Evolutionary conservation across 106 monocot species (phyloP), one percentile per base, ranked within the genome.

Genomic region (Posidonia australis): DNA sequence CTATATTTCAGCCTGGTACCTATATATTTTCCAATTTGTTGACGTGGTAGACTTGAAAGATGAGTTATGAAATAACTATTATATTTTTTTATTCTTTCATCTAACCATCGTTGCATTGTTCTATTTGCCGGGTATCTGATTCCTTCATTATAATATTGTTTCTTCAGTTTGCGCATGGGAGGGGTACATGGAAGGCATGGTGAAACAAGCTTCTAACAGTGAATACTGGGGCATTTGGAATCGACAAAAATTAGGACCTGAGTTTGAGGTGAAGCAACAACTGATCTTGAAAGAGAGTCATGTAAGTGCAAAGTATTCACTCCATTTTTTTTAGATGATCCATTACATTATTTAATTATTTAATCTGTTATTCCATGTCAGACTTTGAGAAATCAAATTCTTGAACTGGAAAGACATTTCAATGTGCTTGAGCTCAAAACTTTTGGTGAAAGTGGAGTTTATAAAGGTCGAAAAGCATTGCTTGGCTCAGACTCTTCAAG

Each of bases 361-460:
- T n/a, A 19, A 41, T 23, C 69, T 67, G 5, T 60, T 79, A 43
- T 10, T 61, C 16, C 3, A 11, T 61, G 0, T 44, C 77, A 98
- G 98, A 76, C 71, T 70, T 79, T 98, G 85, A 75, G 82, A 45
- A 83, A 79, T 70, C 79, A 87, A 53, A 78, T 98, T 60, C 65
- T 91, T 28, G 87, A 91, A 77, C 72, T 98, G 10, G 91, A 98
- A 77, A 87, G 81, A 23, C 85, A 91, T 76, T 98, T 98, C 70
- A 82, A 91, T 67, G 70, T 57, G 48, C 69, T 98, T 29, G 98
- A 98, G 73, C 85, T 98, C 27, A 90, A 83, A 36, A 84, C 54
- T 68, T 91, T 83, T 81, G 83, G 87, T 68, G 98, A 81, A 73
- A 68, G 30, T 51, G 71, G 71, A 78, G 66, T 32, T 76, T 21